These are phyloP conservation scores for Tetrapisispora phaffii DNA, from an alignment of 805 yeast genomes.

Conservation along the genomic window DNA sequence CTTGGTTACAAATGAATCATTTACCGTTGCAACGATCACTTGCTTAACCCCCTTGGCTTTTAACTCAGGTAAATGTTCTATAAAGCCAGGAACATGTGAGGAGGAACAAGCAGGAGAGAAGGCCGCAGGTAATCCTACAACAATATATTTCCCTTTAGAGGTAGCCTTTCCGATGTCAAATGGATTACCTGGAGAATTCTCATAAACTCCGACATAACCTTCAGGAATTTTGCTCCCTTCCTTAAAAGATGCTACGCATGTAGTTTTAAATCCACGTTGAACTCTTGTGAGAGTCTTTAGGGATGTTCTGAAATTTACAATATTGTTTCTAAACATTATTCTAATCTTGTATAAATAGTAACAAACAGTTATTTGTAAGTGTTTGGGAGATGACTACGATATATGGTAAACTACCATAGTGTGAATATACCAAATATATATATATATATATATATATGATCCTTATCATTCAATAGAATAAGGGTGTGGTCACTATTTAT, in stretches of 20 bases:
- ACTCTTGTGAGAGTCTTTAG: neutral
- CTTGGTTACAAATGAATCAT: constrained; percentile 76
- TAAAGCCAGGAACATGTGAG: constrained; percentile 61
- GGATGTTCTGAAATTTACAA: neutral
- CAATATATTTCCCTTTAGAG: constrained; percentile 40
- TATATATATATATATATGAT: no score
- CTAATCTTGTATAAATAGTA: neutral
- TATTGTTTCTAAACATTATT: neutral
- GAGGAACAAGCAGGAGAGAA: constrained; percentile 73
- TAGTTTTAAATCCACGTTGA: neutral
- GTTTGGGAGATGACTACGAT: no score
- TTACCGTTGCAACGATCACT: constrained; percentile 64
- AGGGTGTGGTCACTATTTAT: no score
- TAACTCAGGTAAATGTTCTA: constrained; percentile 42
- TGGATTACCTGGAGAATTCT: constrained; percentile 55
- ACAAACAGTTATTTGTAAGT: neutral
- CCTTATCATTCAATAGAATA: no score
- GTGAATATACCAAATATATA: no score
- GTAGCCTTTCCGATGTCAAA: constrained; percentile 45
- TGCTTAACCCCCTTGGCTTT: constrained; percentile 54
- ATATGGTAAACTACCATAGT: neutral
- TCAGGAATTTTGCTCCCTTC: constrained; percentile 59
- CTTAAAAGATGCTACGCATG: constrained; percentile 24
- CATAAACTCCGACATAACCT: constrained; percentile 37
- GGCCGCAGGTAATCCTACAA: constrained; percentile 71